Evolutionary conservation across 805 yeast species (phyloP), one percentile per base, ranked within the genome.

Genomic region (Wickerhamiella qilinensis): DNA sequence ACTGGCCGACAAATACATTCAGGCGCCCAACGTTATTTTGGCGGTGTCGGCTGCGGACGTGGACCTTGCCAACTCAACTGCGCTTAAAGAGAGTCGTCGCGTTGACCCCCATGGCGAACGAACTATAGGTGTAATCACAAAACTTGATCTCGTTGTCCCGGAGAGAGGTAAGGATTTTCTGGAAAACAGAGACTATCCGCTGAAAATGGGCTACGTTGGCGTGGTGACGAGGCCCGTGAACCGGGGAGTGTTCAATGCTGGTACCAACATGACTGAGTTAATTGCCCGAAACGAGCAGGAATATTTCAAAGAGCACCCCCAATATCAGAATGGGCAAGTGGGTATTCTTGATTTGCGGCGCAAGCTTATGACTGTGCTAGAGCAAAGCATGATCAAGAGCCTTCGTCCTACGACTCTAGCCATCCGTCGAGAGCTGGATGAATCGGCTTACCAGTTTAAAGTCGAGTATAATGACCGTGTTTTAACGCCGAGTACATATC

Each of bases 21-120:
- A 80, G 51, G 77, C 79, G 14, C 99, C 99, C 18, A 91, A 91
- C 53, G 83, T 91, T 37, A 91, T 91, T 30, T 65, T 91, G 49
- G 98, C 98, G 0, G 91, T 93, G 20, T 83, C 94, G 9, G 84
- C 98, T 0, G 98, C 98, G 0, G 97, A 91, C 59, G 99, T 91
- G 2, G 99, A 91, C 63, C 64, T 91, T 50, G 98, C 98, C 1
- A 91, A 91, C 57, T 84, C 96, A 24, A 73, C 95, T 1, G 97
- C 98, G 0, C 68, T 91, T 42, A 66, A 93, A 40, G 96, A 98
- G 0, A 79, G 94, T 5, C 77, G 86, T 46, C 43, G 66, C 14
- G 86, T 91, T 0, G 99, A 91, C 56, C 98, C 98, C 15, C 67
- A 73, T 35, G 98, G 99, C 35, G 88, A 83, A 53, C 71, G 99